Evolutionary conservation across 306 rosid species (phyloP).

Genomic region (Potentilla sterilis): DNA sequence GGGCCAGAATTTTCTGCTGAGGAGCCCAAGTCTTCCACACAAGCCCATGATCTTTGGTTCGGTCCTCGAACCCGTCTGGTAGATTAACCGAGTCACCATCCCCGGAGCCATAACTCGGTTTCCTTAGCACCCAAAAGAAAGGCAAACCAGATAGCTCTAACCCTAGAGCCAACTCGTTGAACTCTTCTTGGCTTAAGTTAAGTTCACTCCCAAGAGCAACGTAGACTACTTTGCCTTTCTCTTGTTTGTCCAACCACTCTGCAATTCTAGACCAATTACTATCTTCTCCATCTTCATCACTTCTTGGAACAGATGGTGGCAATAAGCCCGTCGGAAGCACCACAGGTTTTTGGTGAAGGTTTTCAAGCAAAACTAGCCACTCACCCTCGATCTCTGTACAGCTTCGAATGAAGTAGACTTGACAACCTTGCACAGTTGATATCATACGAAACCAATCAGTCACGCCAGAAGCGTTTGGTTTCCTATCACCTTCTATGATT

Average conservation of each 20-base stretch:
- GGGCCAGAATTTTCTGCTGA: conserved; percentile 21
- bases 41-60: conserved; percentile 37
- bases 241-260: conserved; percentile 26
- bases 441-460: neutral
- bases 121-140: conserved; percentile 60
- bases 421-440: neutral
- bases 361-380: conserved; percentile 16
- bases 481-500: neutral
- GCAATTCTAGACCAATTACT: conserved; percentile 1
- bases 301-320: neutral
- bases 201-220: conserved; percentile 55
- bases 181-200: conserved; percentile 20
- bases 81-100: conserved; percentile 25
- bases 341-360: conserved; percentile 7
- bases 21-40: conserved; percentile 60
- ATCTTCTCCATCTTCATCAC: conserved; percentile 11
- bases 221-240: conserved; percentile 44
- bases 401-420: conserved; percentile 20
- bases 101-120: neutral
- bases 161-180: conserved; percentile 45
- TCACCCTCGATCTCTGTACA: conserved; percentile 21
- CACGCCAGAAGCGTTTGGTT: neutral
- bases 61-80: conserved; percentile 51
- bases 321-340: conserved; percentile 28
- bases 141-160: conserved; percentile 46